Percentiles rank a stretch among this genome's conserved stretches.
Evolutionary conservation across 192 early-diverging fungal genomes (phyloP).

Genomic region (Backusella mclennaniae): DNA sequence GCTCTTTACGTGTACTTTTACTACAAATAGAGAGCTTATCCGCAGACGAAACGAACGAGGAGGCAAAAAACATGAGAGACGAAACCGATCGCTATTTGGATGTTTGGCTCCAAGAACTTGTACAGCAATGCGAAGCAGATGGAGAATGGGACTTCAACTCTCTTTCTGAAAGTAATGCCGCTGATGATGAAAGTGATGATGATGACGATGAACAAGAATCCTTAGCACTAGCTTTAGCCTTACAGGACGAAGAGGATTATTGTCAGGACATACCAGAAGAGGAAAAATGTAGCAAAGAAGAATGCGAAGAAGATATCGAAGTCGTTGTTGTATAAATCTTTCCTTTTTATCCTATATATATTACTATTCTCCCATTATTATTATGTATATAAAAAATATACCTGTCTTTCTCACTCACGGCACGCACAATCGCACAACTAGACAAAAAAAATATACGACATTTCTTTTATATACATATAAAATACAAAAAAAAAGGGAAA

Average conservation of each 20-base stretch:
- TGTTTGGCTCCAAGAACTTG: slow-evolving; percentile 32
- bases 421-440: not conserved
- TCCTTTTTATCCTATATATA: not conserved
- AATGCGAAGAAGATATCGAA: slow-evolving; percentile 15
- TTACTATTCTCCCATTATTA: not conserved
- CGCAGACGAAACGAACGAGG: slow-evolving; percentile 28
- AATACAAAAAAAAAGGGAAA: not conserved
- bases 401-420: not conserved
- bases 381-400: not conserved
- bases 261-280: slow-evolving; percentile 22
- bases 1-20: slow-evolving; percentile 27
- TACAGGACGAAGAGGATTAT: slow-evolving; percentile 26
- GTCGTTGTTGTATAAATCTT: slow-evolving; percentile 4
- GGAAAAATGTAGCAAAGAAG: slow-evolving; percentile 14
- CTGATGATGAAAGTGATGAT: not conserved
- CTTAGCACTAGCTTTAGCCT: slow-evolving; percentile 25
- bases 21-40: slow-evolving; percentile 33
- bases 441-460: not conserved
- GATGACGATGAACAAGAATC: slow-evolving; percentile 28
- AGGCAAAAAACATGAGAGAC: slow-evolving; percentile 24
- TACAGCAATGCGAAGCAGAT: slow-evolving; percentile 30
- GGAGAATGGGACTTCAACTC: slow-evolving; percentile 21
- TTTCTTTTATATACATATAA: not conserved
- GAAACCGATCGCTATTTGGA: slow-evolving; percentile 32
- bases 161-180: not conserved